Evolutionary conservation across 106 monocot genomes (phyloP), one percentile per base, ranked within the genome.

Genomic region (Platanthera zijinensis): DNA sequence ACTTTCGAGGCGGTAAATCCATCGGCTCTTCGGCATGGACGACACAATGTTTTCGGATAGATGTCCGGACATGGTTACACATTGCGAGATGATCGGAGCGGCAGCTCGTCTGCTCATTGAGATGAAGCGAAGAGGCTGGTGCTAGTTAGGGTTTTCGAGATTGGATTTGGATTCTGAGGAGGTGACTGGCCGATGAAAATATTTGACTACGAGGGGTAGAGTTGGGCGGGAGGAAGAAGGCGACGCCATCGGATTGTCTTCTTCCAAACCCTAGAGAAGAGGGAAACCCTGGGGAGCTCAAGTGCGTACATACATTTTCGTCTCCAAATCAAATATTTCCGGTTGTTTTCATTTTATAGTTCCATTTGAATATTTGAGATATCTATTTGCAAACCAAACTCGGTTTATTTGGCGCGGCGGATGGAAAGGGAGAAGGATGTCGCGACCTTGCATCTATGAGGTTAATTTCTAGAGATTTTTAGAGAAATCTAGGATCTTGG

Each of bases 1-100:
- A 9, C 69, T 78, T 76, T 66, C 78, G 50, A 19, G 21, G 19
- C 53, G 70, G 82, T 76, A 53, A 73, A 75, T 25, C 49, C 5
- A 15, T 45, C 11, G 47, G 25, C 67, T 18, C 7, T 32, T 10
- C 28, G 69, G 71, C 53, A 57, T 67, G 25, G 76, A 80, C 67
- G 72, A 61, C 39, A 46, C 69, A 14, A 3, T 5, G 52, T 67
- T 15, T n/a, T 22, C 7, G 18, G 50, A 52, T 30, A 66, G 32
- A 51, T 39, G 8, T 12, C 11, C 3, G 39, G 12, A 12, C 67
- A 67, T 67, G 3, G 32, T 39, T 13, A 9, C 67, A 39, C 32
- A 67, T 15, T 48, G n/a, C 70, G 48, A 70, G 4, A 46, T 17
- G 10, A 48, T 15, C 48, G 14, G 17, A 13, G 45, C 8, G 46